These are phyloP conservation scores for Paramarasmius palmivorus DNA, from an alignment of 1,284 basidiomycete genomes.

Conservation along the genomic window DNA sequence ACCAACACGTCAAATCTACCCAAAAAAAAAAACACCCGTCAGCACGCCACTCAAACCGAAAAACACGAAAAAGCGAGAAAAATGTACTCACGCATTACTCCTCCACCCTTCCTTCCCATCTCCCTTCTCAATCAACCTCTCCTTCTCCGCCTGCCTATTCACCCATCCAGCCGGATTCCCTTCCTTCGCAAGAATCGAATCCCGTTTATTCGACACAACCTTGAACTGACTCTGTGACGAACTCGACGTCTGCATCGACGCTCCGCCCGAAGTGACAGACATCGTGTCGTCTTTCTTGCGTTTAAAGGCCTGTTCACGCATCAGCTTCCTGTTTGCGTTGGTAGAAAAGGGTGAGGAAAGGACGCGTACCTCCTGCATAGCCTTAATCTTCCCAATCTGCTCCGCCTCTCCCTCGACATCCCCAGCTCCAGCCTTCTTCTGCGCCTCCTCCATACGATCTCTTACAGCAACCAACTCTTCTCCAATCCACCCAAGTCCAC, in stretches of 20 bases:
- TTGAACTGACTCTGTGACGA: conserved; percentile 60
- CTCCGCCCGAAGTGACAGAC: conserved; percentile 33
- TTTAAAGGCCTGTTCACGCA: conserved; percentile 52
- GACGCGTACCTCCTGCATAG: conserved; percentile 63
- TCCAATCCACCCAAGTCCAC: conserved; percentile 84
- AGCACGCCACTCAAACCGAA: too few relatives aligned
- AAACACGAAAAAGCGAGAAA: too few relatives aligned
- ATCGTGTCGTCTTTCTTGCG: conserved; percentile 53
- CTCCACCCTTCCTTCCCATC: conserved; percentile 32
- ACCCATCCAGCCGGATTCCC: conserved; percentile 76
- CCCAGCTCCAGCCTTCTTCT: conserved; percentile 36
- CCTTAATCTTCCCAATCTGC: conserved; percentile 40
- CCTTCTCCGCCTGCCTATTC: conserved; percentile 60
- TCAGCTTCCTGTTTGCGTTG: conserved; percentile 5
- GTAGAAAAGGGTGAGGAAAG: not conserved
- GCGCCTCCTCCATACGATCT: conserved; percentile 72
- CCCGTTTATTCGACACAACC: conserved; percentile 62
- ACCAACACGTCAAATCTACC: too few relatives aligned
- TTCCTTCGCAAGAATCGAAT: conserved; percentile 61
- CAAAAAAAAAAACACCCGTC: too few relatives aligned
- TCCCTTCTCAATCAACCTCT: conserved; percentile 47
- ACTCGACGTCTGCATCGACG: conserved; percentile 37
- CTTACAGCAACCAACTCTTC: conserved; percentile 83
- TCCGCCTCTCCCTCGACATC: conserved; percentile 30
- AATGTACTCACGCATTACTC: conserved; percentile 12